Percentiles rank a stretch among this genome's conserved stretches.
phyloP scores from a whole-genome alignment of 2,329 filamentous ascomycete genomes.

The Pseudogymnoascus sp. region DNA sequence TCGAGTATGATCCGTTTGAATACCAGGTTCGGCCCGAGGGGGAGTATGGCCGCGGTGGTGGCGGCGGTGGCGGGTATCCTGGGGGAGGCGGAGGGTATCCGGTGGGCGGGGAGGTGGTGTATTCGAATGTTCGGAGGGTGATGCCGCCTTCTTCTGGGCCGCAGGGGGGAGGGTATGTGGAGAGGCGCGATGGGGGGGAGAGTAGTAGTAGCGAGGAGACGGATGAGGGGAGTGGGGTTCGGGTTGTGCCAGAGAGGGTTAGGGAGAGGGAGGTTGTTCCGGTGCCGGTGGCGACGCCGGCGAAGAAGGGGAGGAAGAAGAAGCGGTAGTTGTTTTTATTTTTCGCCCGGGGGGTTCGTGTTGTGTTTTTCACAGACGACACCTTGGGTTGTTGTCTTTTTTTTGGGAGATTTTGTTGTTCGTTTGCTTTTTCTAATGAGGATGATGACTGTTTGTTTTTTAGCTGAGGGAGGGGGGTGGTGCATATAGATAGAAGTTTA shows the following conservation, averaged over 20 bases:
- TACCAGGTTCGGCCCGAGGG: neutral
- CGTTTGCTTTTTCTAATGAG: neutral
- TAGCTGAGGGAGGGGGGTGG: neutral
- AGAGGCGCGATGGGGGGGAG: neutral
- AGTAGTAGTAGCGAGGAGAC: neutral
- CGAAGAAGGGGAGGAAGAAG: neutral
- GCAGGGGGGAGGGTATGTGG: neutral
- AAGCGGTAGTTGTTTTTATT: neutral
- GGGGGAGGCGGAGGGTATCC: neutral
- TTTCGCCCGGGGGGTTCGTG: neutral
- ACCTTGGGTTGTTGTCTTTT: neutral
- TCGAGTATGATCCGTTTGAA: slow-evolving; percentile 3
- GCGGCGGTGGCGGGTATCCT: neutral
- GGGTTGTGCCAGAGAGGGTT: neutral
- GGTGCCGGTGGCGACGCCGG: neutral
- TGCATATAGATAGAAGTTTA: neutral
- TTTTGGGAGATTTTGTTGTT: neutral
- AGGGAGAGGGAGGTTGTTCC: neutral
- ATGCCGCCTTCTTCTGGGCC: neutral
- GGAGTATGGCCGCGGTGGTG: neutral
- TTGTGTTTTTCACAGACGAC: too few species aligned
- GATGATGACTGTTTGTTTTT: neutral
- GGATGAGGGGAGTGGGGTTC: neutral
- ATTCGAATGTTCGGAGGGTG: neutral
- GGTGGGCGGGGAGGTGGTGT: neutral